Evolutionary conservation across 768 basidiomycete species (phyloP).

Genomic region (Erythrobasidium yunnanense): DNA sequence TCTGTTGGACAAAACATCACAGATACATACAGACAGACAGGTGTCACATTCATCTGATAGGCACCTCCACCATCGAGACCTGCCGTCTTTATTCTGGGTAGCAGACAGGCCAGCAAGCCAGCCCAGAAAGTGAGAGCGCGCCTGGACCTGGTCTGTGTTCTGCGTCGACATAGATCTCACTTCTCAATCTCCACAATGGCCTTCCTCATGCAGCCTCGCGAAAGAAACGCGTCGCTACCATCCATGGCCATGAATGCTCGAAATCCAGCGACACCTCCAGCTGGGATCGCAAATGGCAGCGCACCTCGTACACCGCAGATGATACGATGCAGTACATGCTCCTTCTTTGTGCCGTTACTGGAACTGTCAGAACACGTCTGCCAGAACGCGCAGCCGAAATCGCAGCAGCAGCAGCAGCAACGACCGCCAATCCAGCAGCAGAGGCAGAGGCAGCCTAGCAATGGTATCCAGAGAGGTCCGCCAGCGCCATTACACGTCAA

Average conservation of each 20-base stretch:
- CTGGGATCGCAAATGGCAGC: background rate
- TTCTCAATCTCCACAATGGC: background rate
- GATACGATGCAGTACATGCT: constrained; percentile 17
- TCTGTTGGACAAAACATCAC: too few species aligned
- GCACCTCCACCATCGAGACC: too few species aligned
- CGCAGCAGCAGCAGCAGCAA: background rate
- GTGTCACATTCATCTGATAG: too few species aligned
- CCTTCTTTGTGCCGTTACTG: background rate
- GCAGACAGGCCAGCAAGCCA: too few species aligned
- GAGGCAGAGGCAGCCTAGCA: background rate
- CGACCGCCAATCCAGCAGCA: background rate
- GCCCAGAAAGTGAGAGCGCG: too few species aligned
- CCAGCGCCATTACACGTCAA: background rate
- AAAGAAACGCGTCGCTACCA: background rate
- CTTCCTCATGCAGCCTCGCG: background rate
- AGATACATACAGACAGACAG: too few species aligned
- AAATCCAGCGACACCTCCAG: too few species aligned
- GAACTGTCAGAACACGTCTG: constrained; percentile 7
- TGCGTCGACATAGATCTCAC: background rate
- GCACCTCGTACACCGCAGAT: constrained; percentile 3
- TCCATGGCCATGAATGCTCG: too few species aligned
- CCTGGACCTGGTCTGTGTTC: too few species aligned
- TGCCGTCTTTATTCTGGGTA: too few species aligned
- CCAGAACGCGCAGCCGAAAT: background rate
- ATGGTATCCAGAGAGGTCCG: background rate